Percentiles rank a stretch among this genome's conserved stretches.
Evolutionary conservation across 202 grass and related monocot species (phyloP).

Genomic region (Carex arenaria): DNA sequence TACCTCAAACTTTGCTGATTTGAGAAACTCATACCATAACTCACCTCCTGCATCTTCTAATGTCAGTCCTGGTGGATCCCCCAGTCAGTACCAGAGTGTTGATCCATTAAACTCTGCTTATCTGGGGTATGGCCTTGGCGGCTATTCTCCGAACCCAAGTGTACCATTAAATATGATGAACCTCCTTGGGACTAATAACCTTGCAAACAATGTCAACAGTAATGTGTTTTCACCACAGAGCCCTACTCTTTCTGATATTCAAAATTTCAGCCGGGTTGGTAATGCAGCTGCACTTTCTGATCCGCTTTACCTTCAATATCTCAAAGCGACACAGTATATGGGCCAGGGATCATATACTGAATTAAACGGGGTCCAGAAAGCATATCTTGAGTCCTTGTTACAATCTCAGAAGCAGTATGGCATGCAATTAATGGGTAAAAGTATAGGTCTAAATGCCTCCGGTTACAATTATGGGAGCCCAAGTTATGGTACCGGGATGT

Average conservation of each 20-base stretch:
- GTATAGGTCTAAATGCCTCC: constrained; percentile 34
- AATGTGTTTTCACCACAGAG: constrained; percentile 52
- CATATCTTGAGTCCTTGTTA: constrained; percentile 71
- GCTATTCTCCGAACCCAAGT: constrained; percentile 45
- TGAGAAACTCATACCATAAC: constrained; percentile 65
- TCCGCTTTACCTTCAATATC: constrained; percentile 65
- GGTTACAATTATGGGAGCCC: constrained; percentile 56
- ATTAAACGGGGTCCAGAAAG: constrained; percentile 63
- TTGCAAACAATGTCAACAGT: constrained; percentile 41
- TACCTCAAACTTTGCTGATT: constrained; percentile 30
- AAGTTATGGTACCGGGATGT: constrained; percentile 43
- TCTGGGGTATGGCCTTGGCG: constrained; percentile 51
- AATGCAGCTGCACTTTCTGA: constrained; percentile 57
- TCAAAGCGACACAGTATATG: constrained; percentile 57
- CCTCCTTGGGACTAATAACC: constrained; percentile 35
- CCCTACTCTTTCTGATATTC: constrained; percentile 54
- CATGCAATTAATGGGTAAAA: constrained; percentile 56
- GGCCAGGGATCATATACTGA: constrained; percentile 51
- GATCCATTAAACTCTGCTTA: constrained; percentile 49
- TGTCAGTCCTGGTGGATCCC: constrained; percentile 52
- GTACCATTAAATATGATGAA: constrained; percentile 59
- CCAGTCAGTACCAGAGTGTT: constrained; percentile 63
- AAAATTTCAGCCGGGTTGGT: constrained; percentile 43
- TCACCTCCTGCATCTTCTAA: constrained; percentile 47
- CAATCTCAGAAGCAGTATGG: constrained; percentile 82